Percentiles rank a stretch among this genome's conserved stretches.
phyloP scores from a whole-genome alignment of 2,329 filamentous ascomycete species.

The Fusarium sarcochroum region DNA sequence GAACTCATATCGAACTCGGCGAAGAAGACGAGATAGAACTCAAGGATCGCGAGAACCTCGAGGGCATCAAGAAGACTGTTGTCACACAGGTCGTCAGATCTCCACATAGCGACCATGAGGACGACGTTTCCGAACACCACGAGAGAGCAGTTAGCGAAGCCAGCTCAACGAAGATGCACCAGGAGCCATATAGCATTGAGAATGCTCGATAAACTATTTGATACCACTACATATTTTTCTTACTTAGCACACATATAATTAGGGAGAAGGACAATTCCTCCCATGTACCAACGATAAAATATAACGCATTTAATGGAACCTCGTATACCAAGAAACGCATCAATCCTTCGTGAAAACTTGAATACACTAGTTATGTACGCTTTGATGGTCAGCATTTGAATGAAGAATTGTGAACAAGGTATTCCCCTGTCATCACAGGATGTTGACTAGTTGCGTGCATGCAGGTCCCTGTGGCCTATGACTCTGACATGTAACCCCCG shows the following conservation, averaged over 20 bases:
- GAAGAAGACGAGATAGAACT: conserved; percentile 47
- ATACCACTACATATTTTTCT: conserved; percentile 7
- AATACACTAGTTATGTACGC: not conserved
- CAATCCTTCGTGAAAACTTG: conserved; percentile 20
- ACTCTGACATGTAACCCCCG: conserved; percentile 15
- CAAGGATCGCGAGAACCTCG: conserved; percentile 42
- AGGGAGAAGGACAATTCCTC: conserved; percentile 9
- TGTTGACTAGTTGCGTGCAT: not conserved
- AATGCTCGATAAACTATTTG: conserved; percentile 30
- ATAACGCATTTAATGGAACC: conserved; percentile 20
- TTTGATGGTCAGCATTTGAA: not conserved
- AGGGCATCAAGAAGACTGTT: conserved; percentile 45
- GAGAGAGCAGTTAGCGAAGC: conserved; percentile 47
- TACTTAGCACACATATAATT: conserved; percentile 31
- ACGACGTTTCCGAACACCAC: conserved; percentile 45
- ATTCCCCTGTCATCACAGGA: not conserved
- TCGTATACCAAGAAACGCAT: not conserved
- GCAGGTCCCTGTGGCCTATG: conserved; percentile 8
- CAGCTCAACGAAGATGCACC: conserved; percentile 41
- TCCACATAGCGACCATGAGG: conserved; percentile 27
- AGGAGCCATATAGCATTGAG: conserved; percentile 42
- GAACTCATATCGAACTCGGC: conserved; percentile 47
- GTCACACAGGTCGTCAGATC: conserved; percentile 38
- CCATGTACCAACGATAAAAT: conserved; percentile 7
- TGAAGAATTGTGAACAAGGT: not conserved